Evolutionary conservation across 768 basidiomycete genomes (phyloP), one percentile per base, ranked within the genome.

Genomic region (Phanerochaete sordida): DNA sequence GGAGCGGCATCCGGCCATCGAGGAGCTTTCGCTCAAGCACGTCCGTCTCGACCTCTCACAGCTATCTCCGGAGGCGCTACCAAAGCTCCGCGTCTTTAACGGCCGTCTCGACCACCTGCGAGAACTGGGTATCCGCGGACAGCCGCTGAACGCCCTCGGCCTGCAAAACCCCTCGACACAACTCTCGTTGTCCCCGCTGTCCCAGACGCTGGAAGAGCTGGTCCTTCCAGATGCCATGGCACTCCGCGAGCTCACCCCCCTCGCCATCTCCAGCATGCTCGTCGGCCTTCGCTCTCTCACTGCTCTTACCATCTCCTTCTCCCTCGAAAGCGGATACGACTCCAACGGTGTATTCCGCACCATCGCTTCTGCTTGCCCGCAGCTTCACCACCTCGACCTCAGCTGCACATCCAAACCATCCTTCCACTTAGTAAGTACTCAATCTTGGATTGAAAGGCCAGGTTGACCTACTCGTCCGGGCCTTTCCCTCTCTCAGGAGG

Each of bases 81-180:
- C 79, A 5, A 62, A 70, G 30, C 75, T 90, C 61, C 81, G 78
- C 9, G 78, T 80, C 35, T 91, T 91, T 67, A 79, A 80, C 30
- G 90, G 90, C 9, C 83, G 87, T 3, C 77, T 89, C 52, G 79
- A 81, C 28, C 89, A 90, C 64, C 74, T 91, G 11, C 86, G 87
- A 63, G 82, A 79, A 23, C 75, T 91, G 7, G 80, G 83, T 16
- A 67, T 69, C 15, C 61, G 71, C 12, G 59, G 57, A 0, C 60
- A 60, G n/a, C 52, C 44, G 7, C 63, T 63, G 39, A 58, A 65
- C n/a, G 52, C 8, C 24, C 48, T 59, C 43, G 55, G 43, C 13
- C 58, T 62, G n/a, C 56, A 58, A 26, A 56, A 60, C 23, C 62
- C 59, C 0, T 39, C 54, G 19, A 45, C 57, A 6, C 45, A 35